Conservation (phyloP, 2,329 filamentous ascomycete species). For the Cadophora sp. region DNA sequence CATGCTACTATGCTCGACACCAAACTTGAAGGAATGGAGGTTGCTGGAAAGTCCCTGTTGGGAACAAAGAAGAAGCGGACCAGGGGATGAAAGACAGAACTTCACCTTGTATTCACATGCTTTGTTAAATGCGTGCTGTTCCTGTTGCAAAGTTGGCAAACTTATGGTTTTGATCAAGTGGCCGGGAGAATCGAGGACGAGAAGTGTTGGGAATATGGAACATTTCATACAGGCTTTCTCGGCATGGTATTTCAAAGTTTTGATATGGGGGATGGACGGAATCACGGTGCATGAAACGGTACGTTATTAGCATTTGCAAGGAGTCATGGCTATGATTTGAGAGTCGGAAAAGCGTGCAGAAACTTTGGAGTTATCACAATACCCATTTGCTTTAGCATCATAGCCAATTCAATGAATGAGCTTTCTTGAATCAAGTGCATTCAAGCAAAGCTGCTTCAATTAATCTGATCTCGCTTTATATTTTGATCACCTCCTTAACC, state of each 20-base stretch:
- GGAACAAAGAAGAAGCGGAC: neutral
- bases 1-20: conserved; percentile 34
- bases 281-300: neutral
- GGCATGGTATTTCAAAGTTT: neutral
- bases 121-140: neutral
- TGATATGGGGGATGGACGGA: neutral
- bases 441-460: neutral
- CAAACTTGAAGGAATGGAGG: conserved; percentile 40
- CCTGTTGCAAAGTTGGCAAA: neutral
- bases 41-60: conserved; percentile 31
- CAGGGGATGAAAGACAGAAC: neutral
- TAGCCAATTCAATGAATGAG: conserved; percentile 1
- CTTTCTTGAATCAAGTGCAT: neutral
- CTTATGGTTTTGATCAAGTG: neutral
- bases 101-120: neutral
- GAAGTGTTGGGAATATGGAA: neutral
- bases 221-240: neutral
- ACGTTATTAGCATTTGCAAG: conserved; percentile 15
- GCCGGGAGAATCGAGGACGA: neutral
- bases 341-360: neutral
- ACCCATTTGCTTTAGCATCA: conserved; percentile 35
- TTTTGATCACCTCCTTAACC: conserved; percentile 47
- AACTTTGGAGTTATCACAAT: conserved; percentile 24
- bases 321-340: conserved; percentile 1
- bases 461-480: conserved; percentile 29